These are phyloP conservation scores for Lotmaria passim DNA, from an alignment of 208 protist species.

Conservation along the genomic window DNA sequence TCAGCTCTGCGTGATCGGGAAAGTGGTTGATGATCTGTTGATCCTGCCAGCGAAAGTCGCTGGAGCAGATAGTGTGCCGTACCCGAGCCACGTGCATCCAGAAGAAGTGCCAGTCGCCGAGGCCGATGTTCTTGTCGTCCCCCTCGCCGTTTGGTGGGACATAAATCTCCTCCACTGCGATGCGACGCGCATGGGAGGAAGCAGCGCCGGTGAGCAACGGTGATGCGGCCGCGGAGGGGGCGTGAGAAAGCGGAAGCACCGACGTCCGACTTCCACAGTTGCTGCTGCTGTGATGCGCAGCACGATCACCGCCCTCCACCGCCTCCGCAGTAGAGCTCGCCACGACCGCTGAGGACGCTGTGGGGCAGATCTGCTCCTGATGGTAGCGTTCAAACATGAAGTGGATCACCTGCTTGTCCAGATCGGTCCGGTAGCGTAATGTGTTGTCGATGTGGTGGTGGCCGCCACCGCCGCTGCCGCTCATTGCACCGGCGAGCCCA, in stretches of 20 bases:
- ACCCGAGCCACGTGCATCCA: conserved; percentile 88
- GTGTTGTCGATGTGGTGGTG: conserved; percentile 24
- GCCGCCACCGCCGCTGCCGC: conserved; percentile 2
- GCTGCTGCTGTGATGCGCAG: neutral
- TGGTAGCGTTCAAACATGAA: conserved; percentile 79
- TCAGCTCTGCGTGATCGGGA: conserved; percentile 97
- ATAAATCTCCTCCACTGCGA: conserved; percentile 47
- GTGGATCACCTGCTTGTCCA: conserved; percentile 87
- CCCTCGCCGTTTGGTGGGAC: conserved; percentile 45
- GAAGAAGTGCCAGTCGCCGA: conserved; percentile 91
- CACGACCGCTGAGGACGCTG: neutral
- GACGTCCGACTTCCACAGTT: neutral
- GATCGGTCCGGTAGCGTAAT: conserved; percentile 83
- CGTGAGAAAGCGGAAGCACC: neutral
- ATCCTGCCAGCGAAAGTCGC: conserved; percentile 79
- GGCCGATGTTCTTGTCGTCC: conserved; percentile 43
- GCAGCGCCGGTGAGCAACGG: neutral
- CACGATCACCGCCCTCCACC: neutral
- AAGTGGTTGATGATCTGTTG: conserved; percentile 97
- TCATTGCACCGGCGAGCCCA: neutral
- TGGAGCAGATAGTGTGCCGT: conserved; percentile 66
- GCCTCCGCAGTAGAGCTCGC: neutral
- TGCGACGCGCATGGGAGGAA: conserved; percentile 11
- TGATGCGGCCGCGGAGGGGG: neutral
- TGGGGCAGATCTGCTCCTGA: conserved; percentile 36